Evolutionary conservation across 306 rosid species (phyloP), one percentile per base, ranked within the genome.

Genomic region (Trifolium dubium): DNA sequence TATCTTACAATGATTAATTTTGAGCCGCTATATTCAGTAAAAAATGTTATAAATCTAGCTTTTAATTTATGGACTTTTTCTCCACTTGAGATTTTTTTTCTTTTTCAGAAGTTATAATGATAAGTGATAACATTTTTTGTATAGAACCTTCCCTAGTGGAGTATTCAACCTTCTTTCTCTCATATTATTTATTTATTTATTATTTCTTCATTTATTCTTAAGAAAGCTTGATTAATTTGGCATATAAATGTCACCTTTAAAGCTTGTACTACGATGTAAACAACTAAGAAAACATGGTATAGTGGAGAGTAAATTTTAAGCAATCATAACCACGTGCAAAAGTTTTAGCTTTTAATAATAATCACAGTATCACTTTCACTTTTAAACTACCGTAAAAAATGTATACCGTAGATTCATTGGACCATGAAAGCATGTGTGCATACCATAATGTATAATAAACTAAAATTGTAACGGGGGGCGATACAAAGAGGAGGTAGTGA

Each of bases 301-400:
- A 80, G 76, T 64, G 86, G 84, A 82, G 86, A 85, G 93, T 86
- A 81, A 90, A 82, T 82, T 54, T 71, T 49, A 90, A 90, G 96
- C 78, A 79, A 90, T 80, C 77, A 80, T 80, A 79, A 72, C 72
- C 91, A 88, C 79, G 96, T 85, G 91, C 86, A 65, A 73, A 77
- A 82, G 88, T 80, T 83, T 77, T 49, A 5, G 53, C 39, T 8
- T 64, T 77, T 53, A 71, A 77, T 82, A 78, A 64, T 67, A 69
- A 69, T 43, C 15, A 50, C 44, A 68, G 56, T 64, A 74, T 69
- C 65, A 76, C 19, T 71, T 74, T 50, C 35, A 66, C 69, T 69
- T 78, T 32, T 75, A 39, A 64, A 64, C 17, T 30, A 62, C 73
- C 77, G 14, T 70, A 11, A 64, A 77, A 79, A 64, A 3, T 62